A percentile compares a stretch with the other conserved stretches of the same genome.
phyloP scores from a whole-genome alignment of 257 asterid genomes.

The Rubia yunnanensis region DNA sequence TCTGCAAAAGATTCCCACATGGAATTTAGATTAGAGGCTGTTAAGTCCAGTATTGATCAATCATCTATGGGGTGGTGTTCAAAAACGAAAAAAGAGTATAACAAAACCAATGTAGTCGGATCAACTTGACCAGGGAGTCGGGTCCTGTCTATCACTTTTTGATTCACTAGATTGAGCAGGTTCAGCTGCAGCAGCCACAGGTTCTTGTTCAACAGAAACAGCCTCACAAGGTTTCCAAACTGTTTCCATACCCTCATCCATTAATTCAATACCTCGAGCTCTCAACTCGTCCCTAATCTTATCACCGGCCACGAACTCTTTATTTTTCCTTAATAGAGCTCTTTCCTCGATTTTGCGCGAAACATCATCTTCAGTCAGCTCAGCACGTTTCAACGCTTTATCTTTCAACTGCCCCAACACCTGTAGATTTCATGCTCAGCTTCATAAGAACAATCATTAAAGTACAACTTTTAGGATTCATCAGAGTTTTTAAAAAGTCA shows the following conservation, averaged over 20 bases:
- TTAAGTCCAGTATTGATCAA: neutral
- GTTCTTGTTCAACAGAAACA: neutral
- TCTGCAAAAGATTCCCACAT: neutral
- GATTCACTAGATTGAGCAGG: too few relatives aligned
- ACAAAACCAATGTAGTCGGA: neutral
- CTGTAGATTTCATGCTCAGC: slow-evolving; percentile 24
- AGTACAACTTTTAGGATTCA: neutral
- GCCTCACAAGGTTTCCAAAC: slow-evolving; percentile 81
- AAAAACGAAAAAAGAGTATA: neutral
- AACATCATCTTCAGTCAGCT: slow-evolving; percentile 52
- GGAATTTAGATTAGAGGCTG: neutral
- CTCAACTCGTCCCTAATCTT: slow-evolving; percentile 55
- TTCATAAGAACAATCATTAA: neutral
- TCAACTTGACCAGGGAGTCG: slow-evolving; percentile 6
- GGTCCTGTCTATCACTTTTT: slow-evolving; percentile 8
- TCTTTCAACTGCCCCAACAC: slow-evolving; percentile 69
- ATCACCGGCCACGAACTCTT: slow-evolving; percentile 51
- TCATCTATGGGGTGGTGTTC: neutral
- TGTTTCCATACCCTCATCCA: slow-evolving; percentile 77
- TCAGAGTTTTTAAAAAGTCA: neutral
- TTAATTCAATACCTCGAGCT: slow-evolving; percentile 60
- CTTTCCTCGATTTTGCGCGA: slow-evolving; percentile 50
- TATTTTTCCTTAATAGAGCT: slow-evolving; percentile 46
- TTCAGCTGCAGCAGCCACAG: too few relatives aligned
- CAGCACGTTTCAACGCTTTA: slow-evolving; percentile 69